Percentiles rank a stretch among this genome's conserved stretches.
These are phyloP conservation scores for Quercus ilex DNA, from an alignment of 306 rosid genomes.

Conservation along the genomic window DNA sequence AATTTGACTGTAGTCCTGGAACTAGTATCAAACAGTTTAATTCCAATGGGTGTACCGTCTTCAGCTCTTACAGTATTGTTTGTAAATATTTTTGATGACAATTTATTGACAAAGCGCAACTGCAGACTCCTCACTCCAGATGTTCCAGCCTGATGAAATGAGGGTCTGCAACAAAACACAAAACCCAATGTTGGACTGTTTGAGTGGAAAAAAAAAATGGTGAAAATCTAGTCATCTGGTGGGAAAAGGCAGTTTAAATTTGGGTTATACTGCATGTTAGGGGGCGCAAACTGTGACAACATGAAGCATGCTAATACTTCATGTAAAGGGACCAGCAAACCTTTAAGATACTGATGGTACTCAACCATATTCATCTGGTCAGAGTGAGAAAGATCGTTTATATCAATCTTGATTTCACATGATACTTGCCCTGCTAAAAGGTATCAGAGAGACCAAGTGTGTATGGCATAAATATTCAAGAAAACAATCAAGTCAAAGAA, in stretches of 20 bases:
- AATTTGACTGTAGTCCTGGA: conserved; percentile 27
- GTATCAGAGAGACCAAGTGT: not conserved
- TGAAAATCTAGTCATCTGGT: not conserved
- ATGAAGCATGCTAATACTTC: too few relatives aligned
- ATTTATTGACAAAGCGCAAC: conserved; percentile 34
- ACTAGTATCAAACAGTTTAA: conserved; percentile 42
- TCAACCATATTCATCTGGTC: not conserved
- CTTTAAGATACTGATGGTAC: too few relatives aligned
- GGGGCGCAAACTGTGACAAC: too few relatives aligned
- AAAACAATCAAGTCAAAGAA: not conserved
- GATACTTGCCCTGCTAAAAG: not conserved
- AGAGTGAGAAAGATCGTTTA: not conserved
- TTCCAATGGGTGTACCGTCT: conserved; percentile 20
- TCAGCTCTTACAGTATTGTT: conserved; percentile 25
- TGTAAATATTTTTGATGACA: conserved; percentile 39
- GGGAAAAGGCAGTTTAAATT: too few relatives aligned
- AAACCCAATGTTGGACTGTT: not conserved
- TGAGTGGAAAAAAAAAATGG: not conserved
- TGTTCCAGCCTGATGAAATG: conserved; percentile 24
- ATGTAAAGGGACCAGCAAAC: too few relatives aligned
- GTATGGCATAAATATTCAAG: not conserved
- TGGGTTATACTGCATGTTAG: too few relatives aligned
- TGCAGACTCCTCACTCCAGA: conserved; percentile 43
- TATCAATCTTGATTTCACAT: not conserved
- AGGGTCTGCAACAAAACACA: conserved; percentile 31